Evolutionary conservation across 306 rosid species (phyloP), one percentile per base, ranked within the genome.

Genomic region (Prunus mira): DNA sequence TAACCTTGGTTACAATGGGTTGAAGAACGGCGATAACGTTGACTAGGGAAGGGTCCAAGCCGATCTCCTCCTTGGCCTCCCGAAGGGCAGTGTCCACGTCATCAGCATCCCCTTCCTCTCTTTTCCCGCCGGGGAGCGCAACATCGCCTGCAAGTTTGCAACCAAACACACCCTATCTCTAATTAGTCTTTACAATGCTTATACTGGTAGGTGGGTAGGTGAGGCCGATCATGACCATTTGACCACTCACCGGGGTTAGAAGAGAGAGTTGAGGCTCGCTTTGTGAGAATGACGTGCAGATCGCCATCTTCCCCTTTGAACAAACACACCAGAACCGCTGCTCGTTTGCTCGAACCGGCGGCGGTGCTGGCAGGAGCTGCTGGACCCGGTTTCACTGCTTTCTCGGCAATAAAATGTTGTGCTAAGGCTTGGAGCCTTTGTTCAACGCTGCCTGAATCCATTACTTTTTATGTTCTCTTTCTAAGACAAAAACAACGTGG

Each of bases 1-100:
- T 17, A 2, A 81, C 84, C 84, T 74, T 81, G 41, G 55, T 50
- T 3, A 74, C 58, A 46, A 82, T 85, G 20, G 97, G 90, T 19
- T 86, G 84, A 47, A 93, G 94, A 79, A 79, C 46, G 6, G 96
- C 71, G 30, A 91, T 56, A 19, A 90, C 79, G 57, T 85, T 78
- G 45, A 93, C 97, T 68, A 83, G 84, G 75, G 93, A 81, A 84
- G 97, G 89, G 78, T 90, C 86, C 83, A 93, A 84, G 41, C 98
- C 96, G 70, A 93, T 91, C 82, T 93, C 97, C 81, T 93, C 96
- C 68, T 91, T 87, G 27, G 98, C 96, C 81, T 93, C 98, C 82
- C 97, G 84, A 79, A 93, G 72, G 3, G 98, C 97, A 13, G 97
- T 91, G 50, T 77, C 73, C 3, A 90, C 88, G 50, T 91, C 93